A percentile compares a stretch with the other conserved stretches of the same genome.
These are phyloP conservation scores for Silene uniflora DNA, from an alignment of 148 eudicot genomes.

Conservation along the genomic window DNA sequence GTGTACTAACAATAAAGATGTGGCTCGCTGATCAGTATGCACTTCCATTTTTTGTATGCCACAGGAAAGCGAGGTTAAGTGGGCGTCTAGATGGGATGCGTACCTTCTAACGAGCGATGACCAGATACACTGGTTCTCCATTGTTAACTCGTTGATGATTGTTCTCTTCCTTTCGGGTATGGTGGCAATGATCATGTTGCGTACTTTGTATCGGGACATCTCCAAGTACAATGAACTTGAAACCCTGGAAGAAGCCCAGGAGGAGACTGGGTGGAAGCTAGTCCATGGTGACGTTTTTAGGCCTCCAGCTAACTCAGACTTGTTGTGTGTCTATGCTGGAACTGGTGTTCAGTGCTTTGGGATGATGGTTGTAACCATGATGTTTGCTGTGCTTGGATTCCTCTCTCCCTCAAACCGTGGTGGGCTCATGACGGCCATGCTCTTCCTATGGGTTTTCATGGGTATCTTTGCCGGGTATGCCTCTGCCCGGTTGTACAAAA, in stretches of 20 bases:
- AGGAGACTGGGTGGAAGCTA: constrained; percentile 48
- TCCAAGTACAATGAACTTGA: constrained; percentile 50
- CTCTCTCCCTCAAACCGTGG: constrained; percentile 55
- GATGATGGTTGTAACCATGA: constrained; percentile 47
- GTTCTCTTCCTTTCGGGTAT: constrained; percentile 48
- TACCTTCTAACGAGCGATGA: constrained; percentile 48
- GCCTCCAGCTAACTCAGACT: constrained; percentile 37
- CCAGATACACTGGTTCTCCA: constrained; percentile 52
- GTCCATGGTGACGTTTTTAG: constrained; percentile 47
- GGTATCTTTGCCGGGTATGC: constrained; percentile 50
- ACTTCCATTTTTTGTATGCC: constrained; percentile 10
- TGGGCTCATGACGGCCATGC: constrained; percentile 52
- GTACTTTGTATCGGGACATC: constrained; percentile 47
- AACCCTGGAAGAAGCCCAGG: constrained; percentile 49
- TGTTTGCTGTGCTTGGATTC: constrained; percentile 45
- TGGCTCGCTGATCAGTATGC: constrained; percentile 7
- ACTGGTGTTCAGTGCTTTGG: constrained; percentile 52
- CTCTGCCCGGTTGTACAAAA: constrained; percentile 42
- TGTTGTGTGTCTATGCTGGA: constrained; percentile 48
- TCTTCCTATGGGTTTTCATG: constrained; percentile 52
- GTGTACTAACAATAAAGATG: background rate
- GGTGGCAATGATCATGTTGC: constrained; percentile 55
- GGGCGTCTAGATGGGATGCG: constrained; percentile 53
- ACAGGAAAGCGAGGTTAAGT: constrained; percentile 49
- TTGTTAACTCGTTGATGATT: constrained; percentile 48